Conservation (phyloP, 1,284 basidiomycete genomes). For the Agroathelia rolfsii region DNA sequence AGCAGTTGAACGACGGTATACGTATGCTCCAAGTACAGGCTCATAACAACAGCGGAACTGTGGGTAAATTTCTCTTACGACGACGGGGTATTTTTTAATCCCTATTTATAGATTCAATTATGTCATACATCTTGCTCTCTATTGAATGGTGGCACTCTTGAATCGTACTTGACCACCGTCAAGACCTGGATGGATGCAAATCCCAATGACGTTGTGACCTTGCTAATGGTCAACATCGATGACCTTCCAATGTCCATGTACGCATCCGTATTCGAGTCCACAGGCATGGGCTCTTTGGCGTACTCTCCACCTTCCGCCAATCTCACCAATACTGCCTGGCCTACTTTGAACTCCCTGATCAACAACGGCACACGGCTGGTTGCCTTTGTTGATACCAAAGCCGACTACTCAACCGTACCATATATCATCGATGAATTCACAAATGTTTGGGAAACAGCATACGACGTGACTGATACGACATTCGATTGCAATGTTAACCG, state of each 20-base stretch:
- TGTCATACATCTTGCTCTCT: slow-evolving; percentile 51
- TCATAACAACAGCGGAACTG: slow-evolving; percentile 33
- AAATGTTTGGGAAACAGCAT: slow-evolving; percentile 76
- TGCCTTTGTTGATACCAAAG: slow-evolving; percentile 59
- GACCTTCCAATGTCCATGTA: slow-evolving; percentile 41
- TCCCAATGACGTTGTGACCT: slow-evolving; percentile 64
- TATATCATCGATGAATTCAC: slow-evolving; percentile 18
- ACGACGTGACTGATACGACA: slow-evolving; percentile 44
- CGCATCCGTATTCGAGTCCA: slow-evolving; percentile 45
- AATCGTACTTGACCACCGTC: slow-evolving; percentile 50
- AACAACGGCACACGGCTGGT: slow-evolving; percentile 55
- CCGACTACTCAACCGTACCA: slow-evolving; percentile 18
- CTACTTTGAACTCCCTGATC: slow-evolving; percentile 65
- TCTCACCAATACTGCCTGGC: slow-evolving; percentile 53
- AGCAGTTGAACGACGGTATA: slow-evolving; percentile 56
- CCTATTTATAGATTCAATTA: slow-evolving; percentile 34
- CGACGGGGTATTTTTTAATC: background rate
- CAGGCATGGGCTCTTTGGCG: slow-evolving; percentile 46
- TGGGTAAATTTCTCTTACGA: slow-evolving; percentile 9
- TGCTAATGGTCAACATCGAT: slow-evolving; percentile 67
- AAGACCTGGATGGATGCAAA: slow-evolving; percentile 58
- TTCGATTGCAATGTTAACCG: slow-evolving; percentile 72
- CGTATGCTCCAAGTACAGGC: slow-evolving; percentile 67
- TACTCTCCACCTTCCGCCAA: slow-evolving; percentile 51
- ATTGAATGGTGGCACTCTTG: slow-evolving; percentile 58